These are phyloP conservation scores for Trichoderma lentiforme DNA, from an alignment of 2,329 filamentous ascomycete species.

Conservation along the genomic window DNA sequence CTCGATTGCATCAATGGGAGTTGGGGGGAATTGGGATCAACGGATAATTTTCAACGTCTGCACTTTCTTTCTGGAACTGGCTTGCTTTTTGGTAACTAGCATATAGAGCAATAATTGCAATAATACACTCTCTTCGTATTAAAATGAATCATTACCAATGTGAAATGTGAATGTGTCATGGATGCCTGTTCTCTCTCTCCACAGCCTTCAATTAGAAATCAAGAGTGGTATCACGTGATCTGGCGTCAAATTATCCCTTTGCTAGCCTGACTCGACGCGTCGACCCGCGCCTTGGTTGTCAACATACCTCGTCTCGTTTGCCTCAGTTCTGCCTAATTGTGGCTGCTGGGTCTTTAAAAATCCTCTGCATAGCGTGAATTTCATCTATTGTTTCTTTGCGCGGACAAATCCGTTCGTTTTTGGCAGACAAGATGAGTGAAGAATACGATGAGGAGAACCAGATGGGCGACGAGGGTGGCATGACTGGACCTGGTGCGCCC, in stretches of 20 bases:
- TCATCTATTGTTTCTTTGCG: background rate
- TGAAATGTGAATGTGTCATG: background rate
- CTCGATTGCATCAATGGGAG: constrained; percentile 5
- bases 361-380: background rate
- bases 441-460: constrained; percentile 68
- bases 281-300: constrained; percentile 28
- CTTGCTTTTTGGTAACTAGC: background rate
- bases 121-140: background rate
- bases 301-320: constrained; percentile 23
- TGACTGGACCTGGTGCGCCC: constrained; percentile 85
- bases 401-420: background rate
- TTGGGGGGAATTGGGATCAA: constrained; percentile 6
- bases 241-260: constrained; percentile 34
- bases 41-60: background rate
- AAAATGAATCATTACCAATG: background rate
- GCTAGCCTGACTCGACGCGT: constrained; percentile 34
- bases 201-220: constrained; percentile 8
- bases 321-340: constrained; percentile 16
- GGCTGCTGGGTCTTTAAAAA: background rate
- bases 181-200: background rate
- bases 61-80: background rate
- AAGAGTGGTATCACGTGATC: constrained; percentile 32
- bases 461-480: constrained; percentile 64
- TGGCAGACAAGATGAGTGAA: constrained; percentile 40
- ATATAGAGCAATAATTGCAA: background rate